Evolutionary conservation across 2,329 filamentous ascomycete genomes (phyloP), one percentile per base, ranked within the genome.

Genomic region (Amesomyces nigricolor): DNA sequence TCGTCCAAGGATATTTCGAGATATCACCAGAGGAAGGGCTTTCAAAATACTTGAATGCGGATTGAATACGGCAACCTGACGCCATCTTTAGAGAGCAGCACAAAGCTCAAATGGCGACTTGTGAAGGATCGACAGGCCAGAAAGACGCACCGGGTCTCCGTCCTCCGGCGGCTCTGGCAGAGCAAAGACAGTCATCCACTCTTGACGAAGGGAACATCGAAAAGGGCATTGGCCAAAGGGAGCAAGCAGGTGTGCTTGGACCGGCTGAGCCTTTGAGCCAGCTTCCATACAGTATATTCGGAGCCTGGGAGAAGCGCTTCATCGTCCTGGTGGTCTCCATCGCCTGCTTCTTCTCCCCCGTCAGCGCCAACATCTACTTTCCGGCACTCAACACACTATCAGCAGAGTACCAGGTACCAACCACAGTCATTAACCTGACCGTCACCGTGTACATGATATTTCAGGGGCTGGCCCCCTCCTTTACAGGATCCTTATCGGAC

Each of bases 391-490:
- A 54, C 52, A 30, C 52, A 6, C 46, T 54, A 7, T n/a, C 52
- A 5, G 14, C 35, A 4, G 47, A 54, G 14, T 54, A 54, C 40
- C 38, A 19, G 6, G 52, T 54, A 9, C 50, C 52, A 10, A 39
- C 32, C 2, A 54, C 52, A 14, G 40, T 50, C 46, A 45, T 50
- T 30, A 54, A 54, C 47, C 16, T 54, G 39, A 50, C 52, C 19
- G 44, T 54, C 46, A 54, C 52, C 46, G 30, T 54, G 52, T 54
- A 54, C 52, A 50, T 54, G 52, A 50, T 54, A 32, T 54, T 50
- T n/a, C 52, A 54, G 40, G 52, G 52, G n/a, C 47, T 54, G 5
- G 52, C 52, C 2, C 52, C 52, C 1, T 54, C 52, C 10, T 54
- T 54, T 35, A 54, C 52, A 0, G 52, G 52, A 11, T 49, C 52